Percentiles rank a stretch among this genome's conserved stretches.
Conservation (phyloP, 306 rosid genomes). For the Fragaria nilgerrensis region DNA sequence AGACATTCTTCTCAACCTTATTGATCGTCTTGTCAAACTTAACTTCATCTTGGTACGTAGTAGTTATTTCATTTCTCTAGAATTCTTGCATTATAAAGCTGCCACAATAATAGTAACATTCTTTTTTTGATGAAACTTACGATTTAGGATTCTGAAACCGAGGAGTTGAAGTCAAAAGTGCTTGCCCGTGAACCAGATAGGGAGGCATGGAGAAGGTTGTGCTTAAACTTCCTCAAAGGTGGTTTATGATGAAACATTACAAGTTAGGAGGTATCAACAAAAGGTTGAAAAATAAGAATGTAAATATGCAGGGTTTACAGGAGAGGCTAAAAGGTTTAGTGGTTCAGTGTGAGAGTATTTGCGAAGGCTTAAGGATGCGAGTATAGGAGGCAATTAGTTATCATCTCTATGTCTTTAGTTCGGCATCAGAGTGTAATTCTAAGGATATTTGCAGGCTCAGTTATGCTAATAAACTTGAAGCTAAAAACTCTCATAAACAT, state of each 20-base stretch:
- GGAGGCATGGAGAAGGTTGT: constrained; percentile 66
- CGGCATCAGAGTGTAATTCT: background rate
- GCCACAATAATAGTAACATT: background rate
- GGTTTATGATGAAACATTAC: constrained; percentile 26
- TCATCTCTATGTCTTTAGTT: background rate
- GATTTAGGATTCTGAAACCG: constrained; percentile 46
- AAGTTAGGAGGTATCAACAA: background rate
- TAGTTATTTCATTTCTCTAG: background rate
- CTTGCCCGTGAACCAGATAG: constrained; percentile 47
- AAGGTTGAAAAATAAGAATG: background rate
- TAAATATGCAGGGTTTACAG: constrained; percentile 11
- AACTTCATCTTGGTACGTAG: constrained; percentile 43
- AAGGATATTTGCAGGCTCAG: background rate
- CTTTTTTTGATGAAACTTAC: background rate
- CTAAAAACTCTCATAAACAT: background rate
- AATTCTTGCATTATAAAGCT: background rate
- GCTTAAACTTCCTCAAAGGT: constrained; percentile 65
- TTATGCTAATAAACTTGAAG: background rate
- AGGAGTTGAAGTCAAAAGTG: constrained; percentile 47
- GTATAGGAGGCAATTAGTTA: background rate
- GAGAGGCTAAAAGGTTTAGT: background rate
- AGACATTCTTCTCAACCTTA: constrained; percentile 67
- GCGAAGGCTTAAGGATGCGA: background rate
- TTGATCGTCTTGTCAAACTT: constrained; percentile 60
- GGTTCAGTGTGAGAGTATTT: background rate